Evolutionary conservation across 2,329 filamentous ascomycete genomes (phyloP).

Genomic region (Dothistroma septosporum): DNA sequence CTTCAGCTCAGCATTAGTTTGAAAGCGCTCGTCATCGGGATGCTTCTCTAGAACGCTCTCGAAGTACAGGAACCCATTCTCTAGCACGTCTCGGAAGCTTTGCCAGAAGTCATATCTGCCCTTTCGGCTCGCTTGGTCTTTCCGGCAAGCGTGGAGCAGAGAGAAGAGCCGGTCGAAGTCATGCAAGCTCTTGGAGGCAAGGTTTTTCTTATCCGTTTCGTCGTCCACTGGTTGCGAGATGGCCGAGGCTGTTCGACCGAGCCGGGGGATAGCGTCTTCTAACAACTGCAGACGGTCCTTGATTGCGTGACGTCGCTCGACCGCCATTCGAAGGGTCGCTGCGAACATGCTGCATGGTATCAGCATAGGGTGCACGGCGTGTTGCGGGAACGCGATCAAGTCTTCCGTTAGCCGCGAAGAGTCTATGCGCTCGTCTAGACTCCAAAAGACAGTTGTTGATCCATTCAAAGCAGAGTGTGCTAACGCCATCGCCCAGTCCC

Average conservation of each 20-base stretch:
- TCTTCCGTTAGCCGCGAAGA: slow-evolving; percentile 6
- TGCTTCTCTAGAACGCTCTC: background rate
- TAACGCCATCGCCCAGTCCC: slow-evolving; percentile 22
- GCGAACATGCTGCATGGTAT: slow-evolving; percentile 23
- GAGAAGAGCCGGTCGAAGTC: slow-evolving; percentile 10
- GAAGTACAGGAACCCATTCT: slow-evolving; percentile 14
- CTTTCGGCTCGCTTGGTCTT: slow-evolving; percentile 19
- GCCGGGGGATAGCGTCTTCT: slow-evolving; percentile 11
- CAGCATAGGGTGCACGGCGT: slow-evolving; percentile 20
- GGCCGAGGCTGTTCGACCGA: slow-evolving; percentile 6
- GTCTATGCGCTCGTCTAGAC: slow-evolving; percentile 13
- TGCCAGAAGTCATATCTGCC: slow-evolving; percentile 21
- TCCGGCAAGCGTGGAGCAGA: slow-evolving; percentile 16
- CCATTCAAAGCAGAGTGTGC: slow-evolving; percentile 11
- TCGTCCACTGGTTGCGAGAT: background rate
- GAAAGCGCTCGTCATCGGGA: background rate
- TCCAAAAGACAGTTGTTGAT: slow-evolving; percentile 18
- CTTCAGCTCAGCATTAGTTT: slow-evolving; percentile 13
- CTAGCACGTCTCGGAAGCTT: slow-evolving; percentile 12
- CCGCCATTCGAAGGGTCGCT: slow-evolving; percentile 7
- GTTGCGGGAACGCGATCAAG: slow-evolving; percentile 7
- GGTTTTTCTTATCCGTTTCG: background rate
- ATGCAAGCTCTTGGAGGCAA: background rate
- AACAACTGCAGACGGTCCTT: slow-evolving; percentile 14
- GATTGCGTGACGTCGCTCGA: slow-evolving; percentile 13